phyloP scores from a whole-genome alignment of 2,329 filamentous ascomycete species.

The Penicillium digitatum region DNA sequence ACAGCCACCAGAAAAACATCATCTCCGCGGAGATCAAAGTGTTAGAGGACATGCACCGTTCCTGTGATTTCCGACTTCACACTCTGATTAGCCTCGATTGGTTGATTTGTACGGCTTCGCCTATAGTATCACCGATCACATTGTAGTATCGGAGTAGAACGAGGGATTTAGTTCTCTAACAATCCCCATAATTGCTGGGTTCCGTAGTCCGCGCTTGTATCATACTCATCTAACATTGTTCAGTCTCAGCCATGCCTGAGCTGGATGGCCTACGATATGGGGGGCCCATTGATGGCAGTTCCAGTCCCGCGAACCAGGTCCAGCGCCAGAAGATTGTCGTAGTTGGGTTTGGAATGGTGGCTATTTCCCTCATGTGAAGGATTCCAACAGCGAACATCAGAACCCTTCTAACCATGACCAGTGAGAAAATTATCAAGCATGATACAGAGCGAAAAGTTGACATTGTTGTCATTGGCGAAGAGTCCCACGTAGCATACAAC shows the following conservation, averaged over 20 bases:
- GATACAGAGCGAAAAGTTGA: conserved; percentile 76
- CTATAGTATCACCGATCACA: not conserved
- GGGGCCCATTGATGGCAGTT: conserved; percentile 23
- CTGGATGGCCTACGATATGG: conserved; percentile 27
- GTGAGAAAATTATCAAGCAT: conserved; percentile 83
- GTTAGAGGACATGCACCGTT: conserved; percentile 6
- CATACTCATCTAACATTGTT: not conserved
- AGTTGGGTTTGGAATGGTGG: conserved; percentile 88
- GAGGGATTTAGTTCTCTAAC: conserved; percentile 1
- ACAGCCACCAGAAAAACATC: not conserved
- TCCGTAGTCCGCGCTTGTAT: conserved; percentile 1
- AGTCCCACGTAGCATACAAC: conserved; percentile 84
- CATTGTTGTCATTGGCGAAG: conserved; percentile 81
- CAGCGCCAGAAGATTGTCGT: conserved; percentile 66
- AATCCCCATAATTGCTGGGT: conserved; percentile 8
- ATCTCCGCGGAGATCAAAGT: conserved; percentile 21
- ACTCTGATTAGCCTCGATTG: not conserved
- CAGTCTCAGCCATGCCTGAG: conserved; percentile 25
- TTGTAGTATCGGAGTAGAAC: not conserved
- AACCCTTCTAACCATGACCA: conserved; percentile 35
- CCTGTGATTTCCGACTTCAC: conserved; percentile 10
- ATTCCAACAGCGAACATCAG: conserved; percentile 18
- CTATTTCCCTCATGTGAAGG: conserved; percentile 77
- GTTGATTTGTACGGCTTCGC: not conserved
- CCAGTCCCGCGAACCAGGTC: conserved; percentile 2